A percentile compares a stretch with the other conserved stretches of the same genome.
Conservation (phyloP, 2,329 filamentous ascomycete species). For the Metarhizium guizhouense region DNA sequence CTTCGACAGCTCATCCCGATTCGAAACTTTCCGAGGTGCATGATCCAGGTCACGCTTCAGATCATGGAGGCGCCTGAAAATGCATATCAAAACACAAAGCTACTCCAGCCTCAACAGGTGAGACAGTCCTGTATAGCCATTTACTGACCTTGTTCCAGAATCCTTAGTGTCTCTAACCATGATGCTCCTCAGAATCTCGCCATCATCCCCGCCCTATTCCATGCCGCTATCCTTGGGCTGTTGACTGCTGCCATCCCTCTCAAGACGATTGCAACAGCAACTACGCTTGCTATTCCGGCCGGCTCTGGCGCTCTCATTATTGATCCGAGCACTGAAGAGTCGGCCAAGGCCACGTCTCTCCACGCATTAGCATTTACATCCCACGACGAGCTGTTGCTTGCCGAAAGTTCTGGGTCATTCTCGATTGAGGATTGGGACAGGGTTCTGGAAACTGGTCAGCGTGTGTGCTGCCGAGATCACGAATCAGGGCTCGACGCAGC, state of each 20-base stretch:
- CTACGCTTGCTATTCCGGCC: conserved; percentile 49
- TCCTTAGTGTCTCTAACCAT: conserved; percentile 7
- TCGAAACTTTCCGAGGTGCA: conserved; percentile 64
- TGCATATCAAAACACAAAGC: conserved; percentile 51
- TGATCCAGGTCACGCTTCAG: conserved; percentile 78
- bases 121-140: conserved; percentile 15
- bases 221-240: conserved; percentile 69
- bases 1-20: conserved; percentile 67
- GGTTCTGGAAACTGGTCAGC: conserved; percentile 55
- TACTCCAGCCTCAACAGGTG: conserved; percentile 53
- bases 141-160: neutral
- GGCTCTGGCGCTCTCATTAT: conserved; percentile 35
- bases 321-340: conserved; percentile 55
- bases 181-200: conserved; percentile 53
- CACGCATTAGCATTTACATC: conserved; percentile 83
- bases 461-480: conserved; percentile 48
- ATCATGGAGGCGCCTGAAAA: conserved; percentile 61
- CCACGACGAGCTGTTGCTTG: conserved; percentile 61
- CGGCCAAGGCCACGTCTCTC: conserved; percentile 56
- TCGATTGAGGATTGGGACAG: conserved; percentile 66
- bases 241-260: conserved; percentile 78
- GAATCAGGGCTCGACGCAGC: conserved; percentile 31
- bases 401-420: conserved; percentile 76
- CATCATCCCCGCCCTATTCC: conserved; percentile 72
- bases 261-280: conserved; percentile 59